Percentiles rank a stretch among this genome's conserved stretches.
Evolutionary conservation across 257 asterid species (phyloP).

Genomic region (Solanum verrucosum): DNA sequence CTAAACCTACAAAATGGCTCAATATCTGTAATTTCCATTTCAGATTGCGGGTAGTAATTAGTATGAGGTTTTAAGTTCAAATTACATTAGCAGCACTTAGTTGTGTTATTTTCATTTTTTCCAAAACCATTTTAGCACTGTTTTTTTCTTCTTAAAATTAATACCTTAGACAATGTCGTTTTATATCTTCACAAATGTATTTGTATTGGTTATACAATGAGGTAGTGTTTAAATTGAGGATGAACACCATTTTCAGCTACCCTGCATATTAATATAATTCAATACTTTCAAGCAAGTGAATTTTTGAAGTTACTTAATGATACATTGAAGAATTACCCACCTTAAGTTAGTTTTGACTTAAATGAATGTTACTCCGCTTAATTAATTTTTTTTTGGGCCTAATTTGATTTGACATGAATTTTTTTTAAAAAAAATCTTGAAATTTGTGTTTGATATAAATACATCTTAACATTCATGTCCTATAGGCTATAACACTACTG

Average conservation of each 20-base stretch:
- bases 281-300: not conserved
- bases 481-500: not conserved
- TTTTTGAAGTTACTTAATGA: not conserved
- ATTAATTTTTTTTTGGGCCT: not conserved
- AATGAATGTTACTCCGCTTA: not conserved
- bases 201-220: not conserved
- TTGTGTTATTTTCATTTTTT: not conserved
- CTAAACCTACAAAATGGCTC: not conserved
- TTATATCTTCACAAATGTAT: not conserved
- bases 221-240: not conserved
- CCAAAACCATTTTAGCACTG: not conserved
- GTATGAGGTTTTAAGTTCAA: not conserved
- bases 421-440: no score
- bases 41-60: not conserved
- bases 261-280: not conserved
- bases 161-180: not conserved
- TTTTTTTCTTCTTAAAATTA: not conserved
- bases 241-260: not conserved
- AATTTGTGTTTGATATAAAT: not conserved
- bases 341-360: not conserved
- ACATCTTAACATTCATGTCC: not conserved
- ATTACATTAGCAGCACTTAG: not conserved
- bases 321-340: not conserved
- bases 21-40: not conserved
- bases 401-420: not conserved